Conservation (phyloP, 805 yeast species). For the Blastobotrys chiropterorum region DNA sequence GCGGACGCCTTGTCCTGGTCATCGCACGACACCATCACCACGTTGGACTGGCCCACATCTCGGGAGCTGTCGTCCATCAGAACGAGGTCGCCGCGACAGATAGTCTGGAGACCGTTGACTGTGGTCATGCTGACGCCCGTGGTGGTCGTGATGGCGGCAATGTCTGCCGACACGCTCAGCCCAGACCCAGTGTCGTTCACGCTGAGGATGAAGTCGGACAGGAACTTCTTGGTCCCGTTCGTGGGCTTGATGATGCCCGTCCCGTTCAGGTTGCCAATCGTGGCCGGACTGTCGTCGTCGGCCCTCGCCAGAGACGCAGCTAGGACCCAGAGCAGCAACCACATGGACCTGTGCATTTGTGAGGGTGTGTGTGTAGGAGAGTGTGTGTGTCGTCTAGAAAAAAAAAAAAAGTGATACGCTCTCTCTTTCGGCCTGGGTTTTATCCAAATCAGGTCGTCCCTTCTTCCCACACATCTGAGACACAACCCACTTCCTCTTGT, state of each 20-base stretch:
- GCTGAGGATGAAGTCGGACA: slow-evolving; percentile 12
- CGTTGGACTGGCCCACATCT: slow-evolving; percentile 9
- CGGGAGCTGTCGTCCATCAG: slow-evolving; percentile 2
- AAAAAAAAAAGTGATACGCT: background rate
- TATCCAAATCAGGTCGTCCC: no score
- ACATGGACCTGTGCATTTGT: no score
- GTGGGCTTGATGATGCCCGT: slow-evolving; percentile 11
- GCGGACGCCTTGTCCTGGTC: slow-evolving; percentile 13
- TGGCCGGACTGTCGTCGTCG: slow-evolving; percentile 5
- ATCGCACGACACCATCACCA: slow-evolving; percentile 23
- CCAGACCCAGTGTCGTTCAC: slow-evolving; percentile 7
- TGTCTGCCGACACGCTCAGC: slow-evolving; percentile 12
- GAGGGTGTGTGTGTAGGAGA: no score
- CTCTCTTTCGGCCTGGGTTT: background rate
- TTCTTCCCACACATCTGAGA: no score
- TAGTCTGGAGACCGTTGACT: slow-evolving; percentile 8
- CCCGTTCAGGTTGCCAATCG: slow-evolving; percentile 8
- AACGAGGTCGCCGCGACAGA: slow-evolving; percentile 19
- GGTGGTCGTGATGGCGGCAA: slow-evolving; percentile 18
- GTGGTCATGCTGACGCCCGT: slow-evolving; percentile 8
- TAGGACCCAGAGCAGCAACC: background rate
- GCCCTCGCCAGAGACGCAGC: no score
- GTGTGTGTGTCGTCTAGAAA: no score
- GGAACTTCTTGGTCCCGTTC: slow-evolving; percentile 9
- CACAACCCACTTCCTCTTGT: no score